Base-by-base conservation (phyloP, 2,329 filamentous ascomycete species). In the Sclerotinia borealis region DNA sequence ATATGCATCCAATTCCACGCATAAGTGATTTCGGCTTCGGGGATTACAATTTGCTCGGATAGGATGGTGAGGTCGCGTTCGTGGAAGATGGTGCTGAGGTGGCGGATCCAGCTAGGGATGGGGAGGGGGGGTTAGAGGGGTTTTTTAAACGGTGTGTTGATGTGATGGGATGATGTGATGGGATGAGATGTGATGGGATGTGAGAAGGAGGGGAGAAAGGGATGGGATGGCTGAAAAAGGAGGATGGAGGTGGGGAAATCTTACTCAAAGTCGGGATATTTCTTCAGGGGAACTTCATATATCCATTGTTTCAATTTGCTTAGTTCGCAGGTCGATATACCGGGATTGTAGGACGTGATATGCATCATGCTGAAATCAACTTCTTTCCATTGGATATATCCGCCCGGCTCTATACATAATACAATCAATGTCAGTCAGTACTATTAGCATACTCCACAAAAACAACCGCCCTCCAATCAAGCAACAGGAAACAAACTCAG, bases 361-460 rank as follows among this genome's bases (percentile, higher is more conserved):
- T 55, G 22, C 49, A 56, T 37, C 8, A 10, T 19, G 10, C 39
- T 31, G 39, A 56, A 55, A 29, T 62, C 59, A 13, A 9, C 19
- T 15, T 56, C 59, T 17, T 62, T 54, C 59, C 59, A 62, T 31
- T 62, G 59, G 17, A 62, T 56, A 27, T 62, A 56, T 25, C 59
- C 59, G 4, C 59, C 59, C 6, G 59, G 59, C 13, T 31, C 59
- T 62, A 48, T 13, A 56, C n/a, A n/a, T n/a, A n/a, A n/a, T n/a
- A n/a, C n/a, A n/a, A n/a, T n/a, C n/a, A n/a, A n/a, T n/a, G n/a
- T n/a, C n/a, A n/a, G n/a, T n/a, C n/a, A n/a, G n/a, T 15, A n/a
- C 10, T 25, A 0, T 51, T 11, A 45, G 22, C 25, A 11, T 6
- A 15, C 31, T 48, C 1, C 50, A 31, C 19, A 31, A 17, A 17